Conservation (phyloP, 2,329 filamentous ascomycete genomes). For the Curvularia sp. region DNA sequence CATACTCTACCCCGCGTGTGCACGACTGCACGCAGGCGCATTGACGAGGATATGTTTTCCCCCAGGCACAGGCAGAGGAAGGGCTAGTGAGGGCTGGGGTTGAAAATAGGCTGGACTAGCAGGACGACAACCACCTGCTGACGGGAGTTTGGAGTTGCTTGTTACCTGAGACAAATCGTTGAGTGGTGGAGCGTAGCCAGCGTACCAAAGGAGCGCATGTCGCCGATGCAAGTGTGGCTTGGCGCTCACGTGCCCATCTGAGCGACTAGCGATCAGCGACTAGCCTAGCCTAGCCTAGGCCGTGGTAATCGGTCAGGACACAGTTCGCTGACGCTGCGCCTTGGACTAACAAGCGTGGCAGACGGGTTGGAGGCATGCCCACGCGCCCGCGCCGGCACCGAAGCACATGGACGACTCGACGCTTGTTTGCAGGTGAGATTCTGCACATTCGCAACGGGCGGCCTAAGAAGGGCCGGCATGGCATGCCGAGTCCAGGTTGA, state of each 20-base stretch:
- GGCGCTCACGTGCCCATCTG: conserved; percentile 36
- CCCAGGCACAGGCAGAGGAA: conserved; percentile 30
- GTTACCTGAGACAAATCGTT: conserved; percentile 42
- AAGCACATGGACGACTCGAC: too few species aligned
- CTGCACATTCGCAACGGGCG: too few species aligned
- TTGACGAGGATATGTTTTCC: conserved; percentile 16
- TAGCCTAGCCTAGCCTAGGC: conserved; percentile 22
- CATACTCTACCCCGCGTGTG: conserved; percentile 31
- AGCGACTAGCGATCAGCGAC: conserved; percentile 16
- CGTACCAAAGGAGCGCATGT: conserved; percentile 38
- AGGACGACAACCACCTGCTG: conserved; percentile 34
- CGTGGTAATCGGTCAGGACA: conserved; percentile 27
- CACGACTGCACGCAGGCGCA: conserved; percentile 17
- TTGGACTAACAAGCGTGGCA: conserved; percentile 6
- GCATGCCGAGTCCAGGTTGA: neutral
- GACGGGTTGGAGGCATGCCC: neutral
- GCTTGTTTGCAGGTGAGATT: too few species aligned
- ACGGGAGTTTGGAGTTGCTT: conserved; percentile 31
- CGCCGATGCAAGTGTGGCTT: conserved; percentile 44
- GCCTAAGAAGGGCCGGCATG: too few species aligned
- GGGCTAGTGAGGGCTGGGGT: conserved; percentile 18
- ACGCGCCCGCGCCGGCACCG: neutral
- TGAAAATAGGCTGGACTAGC: conserved; percentile 27
- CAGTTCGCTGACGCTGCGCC: conserved; percentile 22
- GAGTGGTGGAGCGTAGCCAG: conserved; percentile 33